phyloP scores from a whole-genome alignment of 495 filamentous ascomycete species.

The Talaromyces borbonicus region DNA sequence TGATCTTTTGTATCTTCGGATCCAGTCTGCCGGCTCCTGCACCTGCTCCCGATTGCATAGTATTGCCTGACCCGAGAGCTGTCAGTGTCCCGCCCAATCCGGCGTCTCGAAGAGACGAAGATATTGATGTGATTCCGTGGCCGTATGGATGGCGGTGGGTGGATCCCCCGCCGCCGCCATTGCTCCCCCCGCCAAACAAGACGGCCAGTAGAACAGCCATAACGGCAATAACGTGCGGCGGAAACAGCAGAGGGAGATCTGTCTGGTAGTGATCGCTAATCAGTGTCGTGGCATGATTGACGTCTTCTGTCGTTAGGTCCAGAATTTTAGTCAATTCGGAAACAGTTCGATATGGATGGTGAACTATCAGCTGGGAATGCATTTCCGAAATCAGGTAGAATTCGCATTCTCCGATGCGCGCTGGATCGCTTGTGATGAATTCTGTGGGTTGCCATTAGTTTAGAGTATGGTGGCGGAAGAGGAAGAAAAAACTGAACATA shows the following conservation, averaged over 20 bases:
- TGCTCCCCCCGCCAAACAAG: slow-evolving; percentile 55
- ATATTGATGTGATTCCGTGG: slow-evolving; percentile 17
- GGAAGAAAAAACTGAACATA: slow-evolving; percentile 21
- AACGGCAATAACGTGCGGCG: slow-evolving; percentile 83
- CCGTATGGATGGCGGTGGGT: slow-evolving; percentile 1
- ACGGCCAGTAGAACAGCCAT: slow-evolving; percentile 83
- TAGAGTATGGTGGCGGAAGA: slow-evolving; percentile 4
- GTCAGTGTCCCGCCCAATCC: slow-evolving; percentile 31
- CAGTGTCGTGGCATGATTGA: slow-evolving; percentile 67
- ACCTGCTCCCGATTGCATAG: background rate
- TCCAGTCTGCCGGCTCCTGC: slow-evolving; percentile 21
- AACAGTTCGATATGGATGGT: slow-evolving; percentile 93
- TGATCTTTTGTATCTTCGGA: slow-evolving; percentile 59
- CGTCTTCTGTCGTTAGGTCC: slow-evolving; percentile 65
- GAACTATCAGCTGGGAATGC: slow-evolving; percentile 86
- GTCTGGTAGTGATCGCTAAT: slow-evolving; percentile 97
- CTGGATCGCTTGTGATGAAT: slow-evolving; percentile 68
- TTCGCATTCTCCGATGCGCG: slow-evolving; percentile 90
- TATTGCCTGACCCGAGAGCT: slow-evolving; percentile 19
- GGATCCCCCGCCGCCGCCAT: slow-evolving; percentile 22
- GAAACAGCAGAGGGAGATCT: slow-evolving; percentile 77
- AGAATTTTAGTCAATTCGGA: slow-evolving; percentile 62
- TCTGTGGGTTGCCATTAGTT: too few species aligned
- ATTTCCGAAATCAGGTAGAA: slow-evolving; percentile 93
- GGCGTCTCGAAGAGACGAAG: slow-evolving; percentile 30